Evolutionary conservation across 2,329 filamentous ascomycete genomes (phyloP), one percentile per base, ranked within the genome.

Genomic region (Penicillium hordei): DNA sequence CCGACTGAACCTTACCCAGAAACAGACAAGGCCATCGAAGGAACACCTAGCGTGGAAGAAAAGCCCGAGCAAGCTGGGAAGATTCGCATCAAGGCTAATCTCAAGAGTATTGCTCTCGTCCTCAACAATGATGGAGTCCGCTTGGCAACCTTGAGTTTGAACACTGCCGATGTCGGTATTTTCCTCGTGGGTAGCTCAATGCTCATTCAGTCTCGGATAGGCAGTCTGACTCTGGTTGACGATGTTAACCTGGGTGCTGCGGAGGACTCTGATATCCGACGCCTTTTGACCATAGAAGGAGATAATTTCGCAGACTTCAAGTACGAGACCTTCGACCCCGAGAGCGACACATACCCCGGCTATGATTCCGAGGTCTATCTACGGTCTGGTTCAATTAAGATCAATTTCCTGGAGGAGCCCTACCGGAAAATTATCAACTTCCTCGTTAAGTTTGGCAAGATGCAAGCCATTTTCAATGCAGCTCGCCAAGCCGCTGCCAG

Each of bases 401-500:
- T 99, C 71, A 97, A 97, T 72, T 99, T 99, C 72, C 79, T 97
- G 4, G 93, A 97, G 60, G 95, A 99, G 73, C 94, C 94, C 0
- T 97, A 97, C 80, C 87, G 94, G 52, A 97, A 97, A 77, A 97
- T 99, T 63, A 91, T 99, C 75, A 91, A 95, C 65, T 99, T 99
- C 75, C 81, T 96, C 43, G 92, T 99, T 73, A 99, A 99, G 69
- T 99, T 99, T 73, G 94, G 95, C 60, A 96, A 96, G 76, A 99
- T 99, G 94, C 94, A 99, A 75, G 93, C 94, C 23, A 89, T 99
- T 52, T 99, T 96, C 80, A 99, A 99, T 70, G 93, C 94, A 42
- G 94, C 95, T 13, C 86, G 95, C 34, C 91, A 96, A 75, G 95
- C 93, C 39, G 94, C 95, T 3, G 91, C 94, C 39, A 93, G 90